These are phyloP conservation scores for Pyrenophora seminiperda DNA, from an alignment of 2,329 filamentous ascomycete species.

Conservation along the genomic window DNA sequence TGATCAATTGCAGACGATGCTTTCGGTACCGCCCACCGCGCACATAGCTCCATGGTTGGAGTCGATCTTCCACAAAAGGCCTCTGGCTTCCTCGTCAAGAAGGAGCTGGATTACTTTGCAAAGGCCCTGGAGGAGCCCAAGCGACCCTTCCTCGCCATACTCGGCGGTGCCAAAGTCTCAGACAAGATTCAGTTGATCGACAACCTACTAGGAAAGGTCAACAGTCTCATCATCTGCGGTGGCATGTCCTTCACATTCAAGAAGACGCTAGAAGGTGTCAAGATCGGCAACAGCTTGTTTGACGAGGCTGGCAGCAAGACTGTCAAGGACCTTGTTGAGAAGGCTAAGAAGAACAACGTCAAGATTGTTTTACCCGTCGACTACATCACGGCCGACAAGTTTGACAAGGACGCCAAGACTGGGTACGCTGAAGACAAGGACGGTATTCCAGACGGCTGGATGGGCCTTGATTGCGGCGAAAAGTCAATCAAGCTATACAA, in stretches of 20 bases:
- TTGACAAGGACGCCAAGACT: constrained; percentile 79
- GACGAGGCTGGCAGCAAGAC: constrained; percentile 94
- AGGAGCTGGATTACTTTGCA: constrained; percentile 99
- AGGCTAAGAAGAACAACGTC: constrained; percentile 96
- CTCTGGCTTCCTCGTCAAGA: constrained; percentile 98
- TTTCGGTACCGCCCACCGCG: constrained; percentile 97
- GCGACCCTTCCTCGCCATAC: constrained; percentile 96
- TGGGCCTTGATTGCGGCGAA: constrained; percentile 93
- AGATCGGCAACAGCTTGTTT: constrained; percentile 89
- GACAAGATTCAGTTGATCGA: constrained; percentile 99
- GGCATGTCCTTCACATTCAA: constrained; percentile 99
- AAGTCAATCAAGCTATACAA: constrained; percentile 89
- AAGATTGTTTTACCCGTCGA: constrained; percentile 93
- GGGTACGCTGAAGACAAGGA: constrained; percentile 82
- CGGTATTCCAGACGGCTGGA: constrained; percentile 95
- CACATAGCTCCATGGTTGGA: constrained; percentile 99
- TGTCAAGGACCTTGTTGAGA: constrained; percentile 83
- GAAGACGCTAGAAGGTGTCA: constrained; percentile 91
- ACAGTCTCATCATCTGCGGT: constrained; percentile 95
- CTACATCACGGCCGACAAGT: constrained; percentile 96
- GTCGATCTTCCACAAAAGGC: constrained; percentile 95
- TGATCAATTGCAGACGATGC: constrained; percentile 74
- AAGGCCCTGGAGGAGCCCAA: constrained; percentile 91
- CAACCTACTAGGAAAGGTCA: constrained; percentile 97
- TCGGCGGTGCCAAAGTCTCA: constrained; percentile 96